Base-by-base conservation (phyloP, 2,329 filamentous ascomycete genomes). In the Curvularia eragrostidis region DNA sequence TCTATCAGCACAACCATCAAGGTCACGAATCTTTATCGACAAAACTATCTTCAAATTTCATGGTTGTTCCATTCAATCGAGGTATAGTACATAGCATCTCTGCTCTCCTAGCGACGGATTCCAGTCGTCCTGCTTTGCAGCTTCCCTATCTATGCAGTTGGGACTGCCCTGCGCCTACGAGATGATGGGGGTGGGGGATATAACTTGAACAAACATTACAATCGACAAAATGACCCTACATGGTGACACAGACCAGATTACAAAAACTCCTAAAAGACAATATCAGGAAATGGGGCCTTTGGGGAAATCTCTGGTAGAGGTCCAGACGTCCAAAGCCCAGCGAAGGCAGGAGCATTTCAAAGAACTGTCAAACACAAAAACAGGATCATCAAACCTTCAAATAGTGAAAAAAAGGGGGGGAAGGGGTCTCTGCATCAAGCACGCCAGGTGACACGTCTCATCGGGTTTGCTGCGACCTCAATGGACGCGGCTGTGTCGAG, bases 141-240 rank as follows among this genome's bases (percentile, higher is more conserved):
- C 58, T 26, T 36, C 34, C 52, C 48, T 19, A 41, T 61, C 54
- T 63, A 63, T 46, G 28, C 28, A 52, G n/a, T n/a, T 15, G 21
- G 39, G 58, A 38, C 48, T 52, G 36, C 24, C 41, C 44, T 53
- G 49, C 18, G 43, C 60, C 52, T 23, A n/a, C 49, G 24, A 41
- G 19, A 51, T 36, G 46, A 32, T 52, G n/a, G 15, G 15, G n/a
- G n/a, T n/a, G n/a, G n/a, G 15, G 30, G 38, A 38, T 32, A 43
- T 15, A 19, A 21, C 32, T 19, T 10, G 10, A 52, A 23, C 41
- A 52, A 44, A 39, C 39, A 48, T 18, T 51, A 53, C 28, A 41
- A 42, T 28, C 23, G n/a, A 51, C 46, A 52, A 9, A 48, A 38
- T 34, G 38, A 48, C 46, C 34, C n/a, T 47, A 52, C 57, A 53